Evolutionary conservation across 352 stramenopile species (phyloP), one percentile per base, ranked within the genome.

Genomic region (Phytophthora sojae): DNA sequence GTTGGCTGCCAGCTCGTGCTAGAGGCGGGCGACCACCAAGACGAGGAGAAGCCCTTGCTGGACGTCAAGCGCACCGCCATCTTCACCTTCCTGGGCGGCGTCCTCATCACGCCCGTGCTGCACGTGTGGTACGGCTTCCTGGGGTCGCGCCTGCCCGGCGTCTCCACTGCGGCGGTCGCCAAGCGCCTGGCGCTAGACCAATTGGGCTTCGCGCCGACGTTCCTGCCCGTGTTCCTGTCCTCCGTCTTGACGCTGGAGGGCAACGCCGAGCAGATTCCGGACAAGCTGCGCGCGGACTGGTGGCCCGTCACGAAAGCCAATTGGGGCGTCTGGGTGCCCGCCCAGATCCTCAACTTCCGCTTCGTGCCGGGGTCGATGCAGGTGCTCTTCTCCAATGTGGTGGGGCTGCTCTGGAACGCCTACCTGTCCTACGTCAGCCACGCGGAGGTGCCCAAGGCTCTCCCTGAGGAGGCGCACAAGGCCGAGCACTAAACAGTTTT

Each of bases 391-490:
- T 79, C 88, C 59, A 96, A 96, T 69, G 79, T 93, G 52, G 58
- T 96, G 23, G 88, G 88, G 19, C 75, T 96, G 47, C 77, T 93
- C 50, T 96, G 88, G 88, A 96, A 96, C 79, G 76, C 82, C 49
- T 96, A 96, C 63, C 67, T 96, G 32, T 95, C 88, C 51, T 91
- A 85, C 57, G 76, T 93, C 55, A 93, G 88, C 69, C 87, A 95
- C 72, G 57, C 71, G 35, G 35, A 72, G 17, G 47, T 77, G 39
- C 26, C 57, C 6, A 73, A 75, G 45, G 14, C 25, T 14, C 50
- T 70, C 71, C 19, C 2, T 2, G 39, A 6, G 21, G 56, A 62
- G 23, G 53, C n/a, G n/a, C 47, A 62, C 25, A 56, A 53, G 14
- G 23, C 19, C 6, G 19, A 71, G 50, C 23, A 54, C 32, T 71